Base-by-base conservation (phyloP, 768 basidiomycete genomes). In the Russula brevipes region DNA sequence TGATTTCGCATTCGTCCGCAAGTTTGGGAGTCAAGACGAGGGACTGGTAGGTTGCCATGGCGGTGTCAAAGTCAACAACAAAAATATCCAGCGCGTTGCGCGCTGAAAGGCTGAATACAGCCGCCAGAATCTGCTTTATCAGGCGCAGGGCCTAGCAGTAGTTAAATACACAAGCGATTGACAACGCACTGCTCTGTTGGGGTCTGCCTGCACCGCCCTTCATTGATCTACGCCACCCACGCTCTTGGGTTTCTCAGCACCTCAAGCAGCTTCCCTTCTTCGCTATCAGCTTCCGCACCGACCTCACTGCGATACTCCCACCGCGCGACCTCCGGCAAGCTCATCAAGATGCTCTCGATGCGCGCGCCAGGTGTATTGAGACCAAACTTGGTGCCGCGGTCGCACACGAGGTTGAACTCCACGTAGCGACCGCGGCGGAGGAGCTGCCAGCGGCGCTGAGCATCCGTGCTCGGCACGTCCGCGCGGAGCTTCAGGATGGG, bases 381-480 rank as follows among this genome's bases (percentile, higher is more conserved):
- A 10, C 84, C 85, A 64, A 86, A 87, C 71, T 84, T 85, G 17
- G 86, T 87, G 5, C 86, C 87, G 45, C 87, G 76, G 70, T 87
- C 86, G 69, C 82, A 78, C n/a, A 86, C 80, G 60, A 88, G 75
- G 72, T 84, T 87, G 73, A 88, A 99, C 73, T 99, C 96, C 56
- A 96, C 96, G 71, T 98, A 96, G 65, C 95, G 81, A 1, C 95
- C 95, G 31, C 95, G 79, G 46, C 97, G 81, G 33, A 99, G 69
- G 59, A 96, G 83, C 74, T 98, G 96, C 97, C 97, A 99, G 54
- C 95, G 81, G 53, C 94, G 83, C 65, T 91, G 79, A 36, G 80
- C 76, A 4, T 88, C 86, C 5, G 84, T 83, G 67, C 77, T 84
- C 31, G 85, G 81, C 54, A 80, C 81, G 10, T 71, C 63, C 57